Percentiles rank a stretch among this genome's conserved stretches.
Conservation (phyloP, 768 basidiomycete species). For the Tylopilus intermedius region DNA sequence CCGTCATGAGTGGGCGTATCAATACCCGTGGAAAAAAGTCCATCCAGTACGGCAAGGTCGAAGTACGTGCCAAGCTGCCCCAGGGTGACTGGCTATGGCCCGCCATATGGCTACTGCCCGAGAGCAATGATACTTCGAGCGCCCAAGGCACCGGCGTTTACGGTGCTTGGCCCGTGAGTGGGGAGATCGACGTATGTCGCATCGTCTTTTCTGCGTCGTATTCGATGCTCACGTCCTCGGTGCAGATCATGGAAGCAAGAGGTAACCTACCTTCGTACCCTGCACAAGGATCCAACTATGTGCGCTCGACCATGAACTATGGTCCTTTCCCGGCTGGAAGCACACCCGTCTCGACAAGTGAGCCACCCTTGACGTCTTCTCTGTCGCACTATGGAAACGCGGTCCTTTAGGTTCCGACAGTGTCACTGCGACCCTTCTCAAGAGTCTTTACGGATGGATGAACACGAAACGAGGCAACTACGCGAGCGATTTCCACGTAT, state of each 20-base stretch:
- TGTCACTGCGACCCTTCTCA: slow-evolving; percentile 25
- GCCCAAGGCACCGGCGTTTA: slow-evolving; percentile 22
- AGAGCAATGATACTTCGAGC: slow-evolving; percentile 19
- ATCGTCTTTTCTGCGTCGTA: background rate
- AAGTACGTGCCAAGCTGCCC: slow-evolving; percentile 59
- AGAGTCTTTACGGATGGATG: slow-evolving; percentile 35
- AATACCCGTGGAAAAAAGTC: slow-evolving; percentile 44
- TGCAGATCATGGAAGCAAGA: slow-evolving; percentile 50
- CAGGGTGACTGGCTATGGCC: slow-evolving; percentile 41
- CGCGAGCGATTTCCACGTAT: slow-evolving; percentile 48
- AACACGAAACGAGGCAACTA: slow-evolving; percentile 40
- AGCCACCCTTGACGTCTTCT: background rate
- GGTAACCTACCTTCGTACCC: slow-evolving; percentile 42
- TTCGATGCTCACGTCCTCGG: background rate
- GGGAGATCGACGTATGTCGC: slow-evolving; percentile 53
- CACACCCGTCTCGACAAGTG: slow-evolving; percentile 30
- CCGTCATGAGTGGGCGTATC: slow-evolving; percentile 51
- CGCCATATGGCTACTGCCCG: slow-evolving; percentile 31
- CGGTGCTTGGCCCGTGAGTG: slow-evolving; percentile 46
- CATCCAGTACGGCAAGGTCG: slow-evolving; percentile 55
- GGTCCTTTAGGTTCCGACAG: slow-evolving; percentile 4
- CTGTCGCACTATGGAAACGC: background rate
- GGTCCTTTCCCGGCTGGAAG: slow-evolving; percentile 43
- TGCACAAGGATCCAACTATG: slow-evolving; percentile 42
- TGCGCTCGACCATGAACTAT: slow-evolving; percentile 62